Evolutionary conservation across 441 rosid genomes (phyloP), one percentile per base, ranked within the genome.

Genomic region (Brassica hybrid): DNA sequence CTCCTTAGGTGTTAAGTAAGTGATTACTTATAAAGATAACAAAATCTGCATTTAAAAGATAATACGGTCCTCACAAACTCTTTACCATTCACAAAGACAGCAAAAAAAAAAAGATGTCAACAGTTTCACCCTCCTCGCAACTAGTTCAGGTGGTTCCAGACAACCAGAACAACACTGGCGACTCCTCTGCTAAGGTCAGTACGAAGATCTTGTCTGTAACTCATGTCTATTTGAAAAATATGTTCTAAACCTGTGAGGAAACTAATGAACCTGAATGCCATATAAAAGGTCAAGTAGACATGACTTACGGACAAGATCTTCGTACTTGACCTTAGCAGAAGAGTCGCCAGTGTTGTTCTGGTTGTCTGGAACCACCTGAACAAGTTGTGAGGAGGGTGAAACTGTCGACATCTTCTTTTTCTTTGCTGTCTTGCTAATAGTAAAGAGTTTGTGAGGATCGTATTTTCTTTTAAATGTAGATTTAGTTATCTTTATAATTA

Each of bases 251-350:
- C 34, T 30, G 34, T 30, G 34, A 30, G 34, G 34, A 30, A 30
- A 30, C 34, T 30, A 30, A 30, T 30, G 34, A 30, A 30, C 34
- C 34, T 30, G 34, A 30, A 30, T 30, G 34, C 34, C 34, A 30
- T 6, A 30, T 30, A 30, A 30, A 30, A 30, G 34, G 34, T 30
- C n/a, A n/a, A n/a, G n/a, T n/a, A n/a, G n/a, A 30, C 34, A 30
- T 30, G 30, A 94, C 98, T 73, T 88, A 69, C 81, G 91, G 74
- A 82, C 82, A 78, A 89, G 83, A 70, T 91, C 93, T 52, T 92
- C 84, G 58, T 83, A 88, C 52, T 71, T 82, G 72, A 83, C 88
- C 0, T 93, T 65, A 30, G 84, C 71, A n/a, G 89, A 77, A 70
- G 94, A 91, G 76, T 82, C 85, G 61, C 56, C 69, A 75, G 84